Evolutionary conservation across 306 rosid species (phyloP).

Genomic region (Coriaria nepalensis): DNA sequence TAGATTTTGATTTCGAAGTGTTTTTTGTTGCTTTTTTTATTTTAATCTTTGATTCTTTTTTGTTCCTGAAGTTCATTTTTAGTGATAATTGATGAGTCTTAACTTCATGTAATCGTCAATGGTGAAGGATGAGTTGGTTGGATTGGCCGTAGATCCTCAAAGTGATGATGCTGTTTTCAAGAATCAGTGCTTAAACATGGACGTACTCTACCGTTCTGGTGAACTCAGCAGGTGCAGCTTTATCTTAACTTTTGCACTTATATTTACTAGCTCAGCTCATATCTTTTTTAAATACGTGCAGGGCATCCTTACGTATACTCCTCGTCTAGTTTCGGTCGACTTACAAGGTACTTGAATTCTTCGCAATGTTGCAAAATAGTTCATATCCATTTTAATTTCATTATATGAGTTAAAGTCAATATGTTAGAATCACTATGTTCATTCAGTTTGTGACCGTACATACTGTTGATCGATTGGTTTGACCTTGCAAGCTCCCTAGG

Average conservation of each 20-base stretch:
- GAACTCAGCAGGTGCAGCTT: slow-evolving; percentile 57
- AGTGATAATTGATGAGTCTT: background rate
- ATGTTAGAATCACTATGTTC: too few species aligned
- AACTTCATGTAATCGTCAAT: background rate
- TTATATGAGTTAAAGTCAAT: background rate
- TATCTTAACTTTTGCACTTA: slow-evolving; percentile 9
- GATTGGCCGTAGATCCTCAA: slow-evolving; percentile 46
- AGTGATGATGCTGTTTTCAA: slow-evolving; percentile 59
- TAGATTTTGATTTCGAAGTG: background rate
- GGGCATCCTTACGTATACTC: slow-evolving; percentile 66
- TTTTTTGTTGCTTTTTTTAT: background rate
- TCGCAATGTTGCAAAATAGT: background rate
- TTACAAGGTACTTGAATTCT: slow-evolving; percentile 50
- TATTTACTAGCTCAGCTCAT: too few species aligned
- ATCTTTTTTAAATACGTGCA: slow-evolving; percentile 22
- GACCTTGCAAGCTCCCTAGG: slow-evolving; percentile 67
- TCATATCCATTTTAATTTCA: background rate
- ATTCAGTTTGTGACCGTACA: too few species aligned
- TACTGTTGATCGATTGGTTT: slow-evolving; percentile 6
- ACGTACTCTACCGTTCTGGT: slow-evolving; percentile 80
- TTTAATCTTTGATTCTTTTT: slow-evolving; percentile 1
- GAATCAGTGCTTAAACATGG: slow-evolving; percentile 61
- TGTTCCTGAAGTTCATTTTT: background rate
- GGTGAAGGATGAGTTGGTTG: slow-evolving; percentile 73
- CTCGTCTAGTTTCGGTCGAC: slow-evolving; percentile 71